Conservation (phyloP, 768 basidiomycete genomes). For the Pseudohyphozyma bogoriensis region DNA sequence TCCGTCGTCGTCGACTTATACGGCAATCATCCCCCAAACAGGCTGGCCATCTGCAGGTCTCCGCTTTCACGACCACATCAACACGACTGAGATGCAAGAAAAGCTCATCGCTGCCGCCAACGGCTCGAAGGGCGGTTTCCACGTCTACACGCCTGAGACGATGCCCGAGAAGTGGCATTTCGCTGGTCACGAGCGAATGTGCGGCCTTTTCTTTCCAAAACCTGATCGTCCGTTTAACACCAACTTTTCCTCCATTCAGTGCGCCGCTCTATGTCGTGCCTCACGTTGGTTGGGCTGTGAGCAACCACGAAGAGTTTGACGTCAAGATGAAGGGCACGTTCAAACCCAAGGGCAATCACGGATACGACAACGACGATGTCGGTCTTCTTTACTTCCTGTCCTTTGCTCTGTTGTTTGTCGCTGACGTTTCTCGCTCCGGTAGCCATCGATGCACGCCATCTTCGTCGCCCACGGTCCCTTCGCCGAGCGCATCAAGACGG, state of each 20-base stretch:
- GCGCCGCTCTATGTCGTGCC: slow-evolving; percentile 81
- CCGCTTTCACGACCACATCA: slow-evolving; percentile 54
- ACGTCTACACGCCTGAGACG: slow-evolving; percentile 64
- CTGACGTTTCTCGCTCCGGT: neutral
- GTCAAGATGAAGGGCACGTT: slow-evolving; percentile 46
- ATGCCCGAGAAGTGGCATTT: slow-evolving; percentile 81
- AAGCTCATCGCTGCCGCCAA: slow-evolving; percentile 48
- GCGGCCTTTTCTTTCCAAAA: neutral
- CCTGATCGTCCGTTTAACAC: too few relatives aligned
- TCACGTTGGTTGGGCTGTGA: slow-evolving; percentile 64
- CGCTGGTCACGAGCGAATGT: slow-evolving; percentile 36
- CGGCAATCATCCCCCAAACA: slow-evolving; percentile 30
- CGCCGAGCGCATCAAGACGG: slow-evolving; percentile 53
- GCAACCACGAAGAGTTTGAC: slow-evolving; percentile 48
- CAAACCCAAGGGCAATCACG: slow-evolving; percentile 60
- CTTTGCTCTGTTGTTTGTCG: neutral
- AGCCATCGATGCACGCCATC: slow-evolving; percentile 66
- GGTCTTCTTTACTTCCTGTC: neutral
- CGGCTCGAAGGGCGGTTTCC: slow-evolving; percentile 55
- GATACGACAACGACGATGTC: slow-evolving; percentile 56
- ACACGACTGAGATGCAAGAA: slow-evolving; percentile 51
- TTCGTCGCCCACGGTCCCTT: slow-evolving; percentile 91
- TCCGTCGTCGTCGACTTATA: neutral
- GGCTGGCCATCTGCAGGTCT: slow-evolving; percentile 86
- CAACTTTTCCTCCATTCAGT: too few relatives aligned